Evolutionary conservation across 352 stramenopile genomes (phyloP), one percentile per base, ranked within the genome.

Genomic region (Pythium chondricola): DNA sequence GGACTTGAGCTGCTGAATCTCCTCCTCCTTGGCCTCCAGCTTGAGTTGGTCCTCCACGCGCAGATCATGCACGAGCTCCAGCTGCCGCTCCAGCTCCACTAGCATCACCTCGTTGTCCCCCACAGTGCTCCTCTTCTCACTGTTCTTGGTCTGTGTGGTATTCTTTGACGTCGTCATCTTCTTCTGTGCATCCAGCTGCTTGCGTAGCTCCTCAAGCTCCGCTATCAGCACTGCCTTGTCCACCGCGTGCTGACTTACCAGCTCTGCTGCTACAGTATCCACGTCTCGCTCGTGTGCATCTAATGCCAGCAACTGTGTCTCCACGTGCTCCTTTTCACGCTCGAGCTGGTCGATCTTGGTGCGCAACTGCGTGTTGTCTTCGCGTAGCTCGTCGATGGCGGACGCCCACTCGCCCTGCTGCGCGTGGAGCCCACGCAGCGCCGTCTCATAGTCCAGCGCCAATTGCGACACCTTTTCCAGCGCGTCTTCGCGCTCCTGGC

Each of bases 251-350:
- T 70, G 72, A 17, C 54, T 58, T 31, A 66, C 72, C 8, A 65
- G 53, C 44, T 88, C 58, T 16, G 49, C 46, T 30, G 83, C 63
- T 24, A 83, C 27, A 17, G 51, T 57, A 18, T 88, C 73, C 2
- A 85, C 72, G 18, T 84, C 57, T 33, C 63, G 70, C 38, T 90
- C 72, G 6, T 63, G 64, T 56, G 85, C 74, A 40, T 88, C 70
- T 70, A 87, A 83, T 46, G 88, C 78, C n/a, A 88, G 67, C 6
- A 93, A 48, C 32, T 85, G 83, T 7, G 58, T 61, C 52, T 86
- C 78, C 13, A 88, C 43, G 18, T 24, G 29, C 14, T 70, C 16
- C 37, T 88, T 89, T 41, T 85, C 71, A 8, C 50, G 51, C 41
- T 87, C 69, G 2, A 84, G 38, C 27, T 75, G 61, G n/a, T 78